Conservation (phyloP, 768 basidiomycete genomes). For the Multifurca ochricompacta region DNA sequence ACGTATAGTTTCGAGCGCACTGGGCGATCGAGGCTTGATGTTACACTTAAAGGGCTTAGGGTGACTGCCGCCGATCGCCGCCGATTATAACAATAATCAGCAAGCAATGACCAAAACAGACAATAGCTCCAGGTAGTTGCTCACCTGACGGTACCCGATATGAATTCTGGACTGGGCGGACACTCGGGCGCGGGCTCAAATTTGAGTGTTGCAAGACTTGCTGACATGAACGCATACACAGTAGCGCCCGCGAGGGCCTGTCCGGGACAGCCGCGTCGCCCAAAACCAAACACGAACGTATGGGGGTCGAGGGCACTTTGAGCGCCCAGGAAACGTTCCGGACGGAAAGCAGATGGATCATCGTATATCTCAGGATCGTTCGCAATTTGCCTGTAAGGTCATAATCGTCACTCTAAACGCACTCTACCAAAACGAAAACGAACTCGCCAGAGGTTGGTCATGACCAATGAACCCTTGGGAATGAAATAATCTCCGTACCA, state of each 20-base stretch:
- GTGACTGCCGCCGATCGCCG: not conserved
- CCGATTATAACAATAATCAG: not conserved
- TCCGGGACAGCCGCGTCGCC: constrained; percentile 11
- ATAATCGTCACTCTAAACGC: not conserved
- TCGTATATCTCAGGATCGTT: constrained; percentile 11
- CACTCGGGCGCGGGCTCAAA: not conserved
- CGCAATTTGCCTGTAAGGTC: constrained; percentile 2
- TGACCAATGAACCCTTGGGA: constrained; percentile 21
- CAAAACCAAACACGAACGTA: constrained; percentile 17
- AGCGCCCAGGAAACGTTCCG: constrained; percentile 16
- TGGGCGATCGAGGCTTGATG: not conserved
- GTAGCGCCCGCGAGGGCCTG: constrained; percentile 1
- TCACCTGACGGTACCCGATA: constrained; percentile 11
- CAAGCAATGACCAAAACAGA: not conserved
- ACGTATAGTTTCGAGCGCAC: not conserved
- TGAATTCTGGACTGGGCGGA: not conserved
- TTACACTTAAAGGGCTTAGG: constrained; percentile 9
- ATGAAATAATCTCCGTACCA: constrained; percentile 20
- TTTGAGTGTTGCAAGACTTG: not conserved
- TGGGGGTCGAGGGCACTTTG: constrained; percentile 9
- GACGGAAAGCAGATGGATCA: constrained; percentile 19
- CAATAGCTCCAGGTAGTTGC: not conserved
- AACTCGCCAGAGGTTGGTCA: constrained; percentile 22
- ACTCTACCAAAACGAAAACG: not conserved
- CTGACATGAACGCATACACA: constrained; percentile 5